Base-by-base conservation (phyloP, 163 green algal genomes). In the Prototheca cutis region DNA sequence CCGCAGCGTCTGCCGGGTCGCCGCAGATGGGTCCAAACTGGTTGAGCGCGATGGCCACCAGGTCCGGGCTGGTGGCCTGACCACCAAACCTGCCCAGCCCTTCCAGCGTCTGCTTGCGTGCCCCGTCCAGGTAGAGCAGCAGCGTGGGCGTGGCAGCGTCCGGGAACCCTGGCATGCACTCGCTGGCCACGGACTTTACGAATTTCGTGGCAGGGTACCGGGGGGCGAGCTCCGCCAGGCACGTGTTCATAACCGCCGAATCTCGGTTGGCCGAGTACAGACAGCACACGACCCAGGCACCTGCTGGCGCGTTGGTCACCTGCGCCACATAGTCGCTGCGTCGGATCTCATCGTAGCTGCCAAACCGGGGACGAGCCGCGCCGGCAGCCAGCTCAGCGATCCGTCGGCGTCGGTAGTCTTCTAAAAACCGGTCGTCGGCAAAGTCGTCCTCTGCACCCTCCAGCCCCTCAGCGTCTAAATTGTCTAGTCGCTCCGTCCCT, bases 131-230 rank as follows among this genome's bases (percentile, higher is more conserved):
- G 79, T 97, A 97, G 2, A 95, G 42, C 55, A 97, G 76, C 64
- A 96, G 33, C 15, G 90, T 97, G 29, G 90, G 90, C 58, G 96
- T 61, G 74, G 94, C 89, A 3, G 67, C 42, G 61, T 97, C 89
- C 6, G 90, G 90, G 73, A 95, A 97, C 23, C 75, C 55, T 1
- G 66, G 67, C 33, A 84, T 81, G 77, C 83, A 93, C 32, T 95
- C 88, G 19, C 51, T 31, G 24, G 76, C 84, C 1, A 91, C 52
- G 40, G 95, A 95, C 33, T 83, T 87, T 21, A 95, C 52, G 61
- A 96, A 97, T 61, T 93, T 95, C 23, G 85, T 94, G 48, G 34
- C 32, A 4, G 79, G 74, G 75, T 94, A 89, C 31, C 83, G 82
- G 19, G 48, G 42, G 0, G 90, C 86, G 13, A 97, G 70, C 64